A percentile compares a stretch with the other conserved stretches of the same genome.
Evolutionary conservation across 2,329 filamentous ascomycete species (phyloP).

Genomic region (Tympanopsis confertula): DNA sequence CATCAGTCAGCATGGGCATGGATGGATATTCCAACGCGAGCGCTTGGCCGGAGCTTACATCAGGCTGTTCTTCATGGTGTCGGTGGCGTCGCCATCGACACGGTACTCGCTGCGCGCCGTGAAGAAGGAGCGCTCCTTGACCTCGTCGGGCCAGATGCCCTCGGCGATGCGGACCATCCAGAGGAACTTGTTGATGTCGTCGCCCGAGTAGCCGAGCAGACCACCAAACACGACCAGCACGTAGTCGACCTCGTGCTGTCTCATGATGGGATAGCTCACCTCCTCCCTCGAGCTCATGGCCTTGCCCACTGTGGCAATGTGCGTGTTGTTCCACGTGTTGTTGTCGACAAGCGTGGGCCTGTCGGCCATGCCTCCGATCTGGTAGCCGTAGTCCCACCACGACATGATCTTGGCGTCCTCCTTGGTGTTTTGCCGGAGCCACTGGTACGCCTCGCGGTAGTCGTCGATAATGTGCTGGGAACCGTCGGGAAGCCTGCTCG

Average conservation of each 20-base stretch:
- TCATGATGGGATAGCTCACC: slow-evolving; percentile 96
- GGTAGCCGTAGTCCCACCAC: slow-evolving; percentile 99
- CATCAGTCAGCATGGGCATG: neutral
- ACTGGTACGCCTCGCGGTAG: slow-evolving; percentile 98
- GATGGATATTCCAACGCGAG: neutral
- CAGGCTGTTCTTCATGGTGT: slow-evolving; percentile 97
- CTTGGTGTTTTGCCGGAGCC: slow-evolving; percentile 93
- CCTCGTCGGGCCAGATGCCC: slow-evolving; percentile 98
- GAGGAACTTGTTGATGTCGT: slow-evolving; percentile 99
- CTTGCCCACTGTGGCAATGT: slow-evolving; percentile 97
- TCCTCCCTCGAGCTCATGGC: slow-evolving; percentile 97
- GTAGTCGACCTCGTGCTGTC: slow-evolving; percentile 96
- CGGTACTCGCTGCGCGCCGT: slow-evolving; percentile 87
- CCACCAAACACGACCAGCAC: slow-evolving; percentile 96
- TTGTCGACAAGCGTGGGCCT: slow-evolving; percentile 95
- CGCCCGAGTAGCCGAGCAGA: slow-evolving; percentile 89
- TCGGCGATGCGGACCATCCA: slow-evolving; percentile 99
- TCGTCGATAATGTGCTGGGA: slow-evolving; percentile 98
- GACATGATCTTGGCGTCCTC: slow-evolving; percentile 97
- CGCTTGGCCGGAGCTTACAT: slow-evolving; percentile 55
- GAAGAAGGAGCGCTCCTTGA: slow-evolving; percentile 94
- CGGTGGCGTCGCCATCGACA: slow-evolving; percentile 80
- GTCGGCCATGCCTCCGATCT: slow-evolving; percentile 98
- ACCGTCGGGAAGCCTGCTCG: slow-evolving; percentile 82
- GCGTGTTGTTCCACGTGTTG: slow-evolving; percentile 99